These are phyloP conservation scores for Suillus hirtellus DNA, from an alignment of 768 basidiomycete genomes.

Conservation along the genomic window DNA sequence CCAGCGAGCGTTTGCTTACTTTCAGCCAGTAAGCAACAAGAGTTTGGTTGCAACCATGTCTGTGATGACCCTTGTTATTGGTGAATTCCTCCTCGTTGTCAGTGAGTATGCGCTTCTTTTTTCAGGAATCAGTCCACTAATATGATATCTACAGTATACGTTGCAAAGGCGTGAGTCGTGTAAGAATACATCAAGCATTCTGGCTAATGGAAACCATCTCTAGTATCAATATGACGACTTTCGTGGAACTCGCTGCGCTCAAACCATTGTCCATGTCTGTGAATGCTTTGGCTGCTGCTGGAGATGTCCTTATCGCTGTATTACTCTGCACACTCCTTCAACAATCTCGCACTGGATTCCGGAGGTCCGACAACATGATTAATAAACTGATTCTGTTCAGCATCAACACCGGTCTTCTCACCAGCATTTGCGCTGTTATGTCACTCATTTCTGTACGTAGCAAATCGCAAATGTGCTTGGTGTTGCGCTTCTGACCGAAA, in stretches of 20 bases:
- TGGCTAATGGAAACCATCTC: slow-evolving; percentile 14
- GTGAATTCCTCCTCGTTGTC: slow-evolving; percentile 34
- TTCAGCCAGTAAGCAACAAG: slow-evolving; percentile 48
- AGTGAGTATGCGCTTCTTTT: slow-evolving; percentile 15
- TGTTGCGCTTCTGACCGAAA: background rate
- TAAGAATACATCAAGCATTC: background rate
- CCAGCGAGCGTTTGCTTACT: background rate
- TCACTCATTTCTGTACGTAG: slow-evolving; percentile 50
- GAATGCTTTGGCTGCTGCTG: slow-evolving; percentile 48
- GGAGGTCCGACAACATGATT: slow-evolving; percentile 54
- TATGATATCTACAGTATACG: slow-evolving; percentile 31
- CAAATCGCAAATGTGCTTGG: background rate
- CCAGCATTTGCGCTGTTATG: slow-evolving; percentile 52
- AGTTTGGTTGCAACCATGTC: slow-evolving; percentile 36
- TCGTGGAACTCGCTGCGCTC: slow-evolving; percentile 42
- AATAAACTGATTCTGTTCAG: slow-evolving; percentile 55
- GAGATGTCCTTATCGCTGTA: slow-evolving; percentile 50
- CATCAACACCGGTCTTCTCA: slow-evolving; percentile 42
- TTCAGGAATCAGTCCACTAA: slow-evolving; percentile 10
- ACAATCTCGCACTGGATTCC: slow-evolving; percentile 51
- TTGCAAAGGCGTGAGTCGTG: slow-evolving; percentile 34
- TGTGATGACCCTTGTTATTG: slow-evolving; percentile 37
- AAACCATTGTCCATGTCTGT: slow-evolving; percentile 55
- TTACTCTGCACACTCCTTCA: slow-evolving; percentile 49
- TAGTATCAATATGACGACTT: slow-evolving; percentile 43